Evolutionary conservation across 305 asterid species (phyloP).

Genomic region (Solanum hybrid): DNA sequence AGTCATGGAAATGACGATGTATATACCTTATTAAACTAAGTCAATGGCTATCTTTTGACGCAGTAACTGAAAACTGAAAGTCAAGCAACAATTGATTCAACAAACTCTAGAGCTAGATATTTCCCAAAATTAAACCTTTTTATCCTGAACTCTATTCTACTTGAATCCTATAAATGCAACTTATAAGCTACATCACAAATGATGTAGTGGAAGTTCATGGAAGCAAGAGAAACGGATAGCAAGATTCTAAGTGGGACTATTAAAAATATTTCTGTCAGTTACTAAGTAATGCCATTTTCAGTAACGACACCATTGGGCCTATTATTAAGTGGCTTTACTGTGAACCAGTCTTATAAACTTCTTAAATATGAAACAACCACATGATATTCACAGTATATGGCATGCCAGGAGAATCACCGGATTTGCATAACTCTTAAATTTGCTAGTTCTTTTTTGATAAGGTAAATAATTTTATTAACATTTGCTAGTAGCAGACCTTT

Average conservation of each 20-base stretch:
- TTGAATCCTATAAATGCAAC: constrained; percentile 5
- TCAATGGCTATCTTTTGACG: not conserved
- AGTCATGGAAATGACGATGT: not conserved
- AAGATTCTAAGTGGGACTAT: not conserved
- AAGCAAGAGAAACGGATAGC: not conserved
- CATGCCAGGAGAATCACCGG: not conserved
- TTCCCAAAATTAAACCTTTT: not conserved
- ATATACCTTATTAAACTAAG: not conserved
- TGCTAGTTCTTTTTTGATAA: not conserved
- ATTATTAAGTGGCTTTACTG: not conserved
- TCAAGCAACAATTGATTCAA: not conserved
- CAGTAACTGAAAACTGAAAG: not conserved
- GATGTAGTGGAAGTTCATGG: not conserved
- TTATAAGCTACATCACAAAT: not conserved
- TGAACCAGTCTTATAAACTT: not conserved
- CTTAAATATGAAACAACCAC: not conserved
- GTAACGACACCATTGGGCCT: not conserved
- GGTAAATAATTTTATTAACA: not conserved
- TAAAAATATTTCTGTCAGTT: not conserved
- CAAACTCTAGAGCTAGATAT: not conserved
- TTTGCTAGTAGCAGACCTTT: constrained; percentile 41
- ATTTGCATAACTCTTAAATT: not conserved
- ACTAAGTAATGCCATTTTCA: not conserved
- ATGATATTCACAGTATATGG: not conserved
- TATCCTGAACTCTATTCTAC: not conserved